Base-by-base conservation (phyloP, 768 basidiomycete genomes). In the Auricularia sp. region DNA sequence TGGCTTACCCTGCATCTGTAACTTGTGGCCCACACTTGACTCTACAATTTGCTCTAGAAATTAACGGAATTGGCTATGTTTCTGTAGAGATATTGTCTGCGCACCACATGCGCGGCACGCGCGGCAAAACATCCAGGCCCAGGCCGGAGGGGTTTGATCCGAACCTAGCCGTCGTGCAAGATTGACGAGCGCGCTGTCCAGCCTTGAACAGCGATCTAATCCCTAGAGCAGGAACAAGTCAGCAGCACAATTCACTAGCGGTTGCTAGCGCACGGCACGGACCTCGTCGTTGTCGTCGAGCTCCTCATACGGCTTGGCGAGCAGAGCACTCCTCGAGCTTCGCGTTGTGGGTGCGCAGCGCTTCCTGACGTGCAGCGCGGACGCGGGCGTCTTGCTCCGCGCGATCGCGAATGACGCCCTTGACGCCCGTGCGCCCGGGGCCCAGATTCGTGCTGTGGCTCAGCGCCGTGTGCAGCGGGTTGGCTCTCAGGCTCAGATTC, bases 391-490 rank as follows among this genome's bases (percentile, higher is more conserved):
- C 80, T 2, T 89, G 89, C 70, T 94, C 92, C 65, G 85, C 79
- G 36, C 84, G 81, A 74, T 94, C 92, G 34, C 90, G 83, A 64
- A 94, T 89, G 65, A 94, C 92, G 33, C 92, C 91, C 69, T 94
- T 94, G 59, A 93, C 92, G 24, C 92, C 92, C 4, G 92, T 94
- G 34, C 92, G 80, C 3, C 91, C 91, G 10, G 89, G 89, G 3
- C 87, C 89, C 88, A 92, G 86, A 85, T 64, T 87, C 84, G 61
- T 77, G 71, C 66, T 76, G 74, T n/a, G 11, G n/a, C n/a, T 8
- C 54, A 18, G 54, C n/a, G n/a, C n/a, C n/a, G n/a, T n/a, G n/a
- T n/a, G n/a, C n/a, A n/a, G n/a, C 54, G 56, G 56, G n/a, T 0
- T 29, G 1, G n/a, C 24, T 21, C 29, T 54, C 63, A 34, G 18